phyloP scores from a whole-genome alignment of 148 eudicot genomes.

The Camellia lanceoleosa region DNA sequence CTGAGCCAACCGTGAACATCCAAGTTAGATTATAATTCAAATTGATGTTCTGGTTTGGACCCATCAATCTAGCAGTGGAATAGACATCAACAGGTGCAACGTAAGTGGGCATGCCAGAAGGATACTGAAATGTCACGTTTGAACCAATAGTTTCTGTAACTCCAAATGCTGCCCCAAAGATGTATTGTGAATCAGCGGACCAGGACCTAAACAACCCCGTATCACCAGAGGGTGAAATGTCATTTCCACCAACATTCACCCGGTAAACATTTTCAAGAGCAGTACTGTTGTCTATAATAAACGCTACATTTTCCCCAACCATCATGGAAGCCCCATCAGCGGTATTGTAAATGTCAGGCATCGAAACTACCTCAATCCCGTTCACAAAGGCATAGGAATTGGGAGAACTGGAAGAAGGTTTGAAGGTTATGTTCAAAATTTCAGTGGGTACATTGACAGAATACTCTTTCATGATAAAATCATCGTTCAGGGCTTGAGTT shows the following conservation, averaged over 20 bases:
- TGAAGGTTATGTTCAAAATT: slow-evolving; percentile 58
- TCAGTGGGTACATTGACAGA: slow-evolving; percentile 48
- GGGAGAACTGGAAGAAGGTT: slow-evolving; percentile 38
- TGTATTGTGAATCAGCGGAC: slow-evolving; percentile 58
- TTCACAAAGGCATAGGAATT: slow-evolving; percentile 78
- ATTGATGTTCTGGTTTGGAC: slow-evolving; percentile 43
- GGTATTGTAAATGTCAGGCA: slow-evolving; percentile 65
- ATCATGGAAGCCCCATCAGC: slow-evolving; percentile 20
- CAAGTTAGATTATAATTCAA: slow-evolving; percentile 67
- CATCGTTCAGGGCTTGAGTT: slow-evolving; percentile 61
- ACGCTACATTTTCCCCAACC: slow-evolving; percentile 43
- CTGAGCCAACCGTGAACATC: slow-evolving; percentile 67
- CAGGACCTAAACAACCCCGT: slow-evolving; percentile 83
- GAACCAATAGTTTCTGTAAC: slow-evolving; percentile 39
- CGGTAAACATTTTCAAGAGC: slow-evolving; percentile 74
- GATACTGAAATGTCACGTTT: slow-evolving; percentile 44
- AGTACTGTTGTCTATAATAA: slow-evolving; percentile 53
- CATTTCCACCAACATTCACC: slow-evolving; percentile 84
- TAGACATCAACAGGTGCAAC: slow-evolving; percentile 76
- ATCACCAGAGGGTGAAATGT: slow-evolving; percentile 66
- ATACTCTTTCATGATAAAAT: slow-evolving; percentile 59
- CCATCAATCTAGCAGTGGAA: slow-evolving; percentile 75
- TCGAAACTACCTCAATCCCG: slow-evolving; percentile 84
- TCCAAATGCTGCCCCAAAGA: slow-evolving; percentile 65
- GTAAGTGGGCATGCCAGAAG: slow-evolving; percentile 39